Percentiles rank a stretch among this genome's conserved stretches.
phyloP scores from a whole-genome alignment of 257 asterid genomes.

The Nicotiana benthamiana region DNA sequence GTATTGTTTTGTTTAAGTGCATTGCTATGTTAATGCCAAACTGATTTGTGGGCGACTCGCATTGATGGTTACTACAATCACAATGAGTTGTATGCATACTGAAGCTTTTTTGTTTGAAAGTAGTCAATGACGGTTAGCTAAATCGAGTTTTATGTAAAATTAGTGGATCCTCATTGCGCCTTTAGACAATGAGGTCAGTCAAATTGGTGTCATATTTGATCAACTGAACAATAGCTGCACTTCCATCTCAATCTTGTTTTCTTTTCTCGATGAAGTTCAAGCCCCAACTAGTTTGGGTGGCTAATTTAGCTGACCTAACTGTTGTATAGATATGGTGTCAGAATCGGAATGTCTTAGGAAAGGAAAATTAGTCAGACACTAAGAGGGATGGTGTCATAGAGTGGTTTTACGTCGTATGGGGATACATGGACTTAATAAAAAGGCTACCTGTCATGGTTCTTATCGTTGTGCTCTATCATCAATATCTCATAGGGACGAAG shows the following conservation, averaged over 20 bases:
- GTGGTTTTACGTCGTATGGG: background rate
- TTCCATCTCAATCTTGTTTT: background rate
- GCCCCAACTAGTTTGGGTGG: background rate
- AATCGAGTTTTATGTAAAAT: background rate
- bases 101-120: background rate
- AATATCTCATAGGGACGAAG: background rate
- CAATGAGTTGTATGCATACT: background rate
- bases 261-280: background rate
- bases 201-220: background rate
- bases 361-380: background rate
- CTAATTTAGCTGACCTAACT: background rate
- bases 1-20: background rate
- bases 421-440: background rate
- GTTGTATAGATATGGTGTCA: background rate
- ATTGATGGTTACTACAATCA: background rate
- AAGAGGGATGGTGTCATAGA: background rate
- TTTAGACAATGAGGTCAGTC: background rate
- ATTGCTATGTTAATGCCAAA: background rate
- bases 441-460: background rate
- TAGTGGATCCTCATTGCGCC: background rate
- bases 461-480: background rate
- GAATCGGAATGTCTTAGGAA: background rate
- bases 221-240: background rate
- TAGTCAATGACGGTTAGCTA: background rate
- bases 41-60: background rate